phyloP scores from a whole-genome alignment of 2,329 filamentous ascomycete genomes.

The Epichloe sp. region DNA sequence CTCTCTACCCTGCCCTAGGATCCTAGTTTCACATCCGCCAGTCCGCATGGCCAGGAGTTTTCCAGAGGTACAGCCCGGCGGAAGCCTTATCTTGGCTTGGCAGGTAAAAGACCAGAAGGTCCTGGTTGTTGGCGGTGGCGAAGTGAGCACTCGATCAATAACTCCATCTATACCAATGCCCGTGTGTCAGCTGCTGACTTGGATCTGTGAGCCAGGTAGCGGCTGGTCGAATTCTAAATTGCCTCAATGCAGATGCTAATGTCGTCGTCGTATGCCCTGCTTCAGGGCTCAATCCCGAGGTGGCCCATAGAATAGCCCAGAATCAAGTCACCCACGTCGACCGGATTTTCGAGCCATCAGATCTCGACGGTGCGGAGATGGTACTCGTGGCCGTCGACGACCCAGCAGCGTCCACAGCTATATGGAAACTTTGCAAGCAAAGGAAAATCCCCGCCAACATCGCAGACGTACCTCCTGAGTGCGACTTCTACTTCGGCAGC shows the following conservation, averaged over 20 bases:
- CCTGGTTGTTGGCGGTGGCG: constrained; percentile 87
- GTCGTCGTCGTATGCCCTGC: constrained; percentile 76
- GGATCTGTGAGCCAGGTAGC: constrained; percentile 54
- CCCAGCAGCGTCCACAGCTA: constrained; percentile 72
- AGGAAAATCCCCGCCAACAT: constrained; percentile 81
- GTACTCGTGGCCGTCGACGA: constrained; percentile 91
- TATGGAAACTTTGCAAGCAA: constrained; percentile 91
- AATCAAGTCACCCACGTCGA: constrained; percentile 69
- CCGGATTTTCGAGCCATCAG: constrained; percentile 72
- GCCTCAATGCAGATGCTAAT: constrained; percentile 86
- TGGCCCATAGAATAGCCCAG: constrained; percentile 64
- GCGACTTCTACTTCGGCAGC: constrained; percentile 97
- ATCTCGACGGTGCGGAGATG: constrained; percentile 74
- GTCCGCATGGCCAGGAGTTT: constrained; percentile 38
- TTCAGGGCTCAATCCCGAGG: constrained; percentile 75
- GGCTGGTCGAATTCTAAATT: constrained; percentile 83
- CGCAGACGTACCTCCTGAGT: constrained; percentile 90
- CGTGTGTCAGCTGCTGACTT: constrained; percentile 5
- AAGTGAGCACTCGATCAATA: constrained; percentile 42
- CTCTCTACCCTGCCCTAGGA: too few relatives aligned
- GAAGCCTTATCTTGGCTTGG: constrained; percentile 91
- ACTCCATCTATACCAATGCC: neutral
- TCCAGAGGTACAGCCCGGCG: constrained; percentile 75
- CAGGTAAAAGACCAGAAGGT: constrained; percentile 82
- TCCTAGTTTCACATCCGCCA: constrained; percentile 1